These are phyloP conservation scores for Ogataea sp. DNA, from an alignment of 805 yeast genomes.

Conservation along the genomic window DNA sequence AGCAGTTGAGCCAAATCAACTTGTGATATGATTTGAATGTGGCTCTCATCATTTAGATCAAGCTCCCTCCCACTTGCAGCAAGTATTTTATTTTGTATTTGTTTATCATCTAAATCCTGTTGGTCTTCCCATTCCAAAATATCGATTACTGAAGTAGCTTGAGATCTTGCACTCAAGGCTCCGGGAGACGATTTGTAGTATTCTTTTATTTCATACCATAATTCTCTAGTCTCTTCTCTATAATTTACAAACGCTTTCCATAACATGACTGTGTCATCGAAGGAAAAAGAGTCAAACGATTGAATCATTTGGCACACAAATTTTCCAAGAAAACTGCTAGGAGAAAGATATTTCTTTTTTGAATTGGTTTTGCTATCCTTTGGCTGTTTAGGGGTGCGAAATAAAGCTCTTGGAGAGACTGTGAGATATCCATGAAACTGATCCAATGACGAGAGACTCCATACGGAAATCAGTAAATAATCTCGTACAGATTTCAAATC, in stretches of 20 bases:
- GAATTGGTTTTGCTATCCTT: slow-evolving; percentile 3
- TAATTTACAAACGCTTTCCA: slow-evolving; percentile 34
- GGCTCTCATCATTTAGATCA: slow-evolving; percentile 7
- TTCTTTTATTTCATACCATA: slow-evolving; percentile 11
- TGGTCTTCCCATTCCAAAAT: neutral
- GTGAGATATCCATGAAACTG: slow-evolving; percentile 32
- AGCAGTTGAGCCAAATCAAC: slow-evolving; percentile 42
- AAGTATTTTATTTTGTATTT: slow-evolving; percentile 7
- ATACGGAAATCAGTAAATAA: slow-evolving; percentile 28
- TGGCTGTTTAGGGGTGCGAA: slow-evolving; percentile 20
- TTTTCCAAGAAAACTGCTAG: slow-evolving; percentile 35
- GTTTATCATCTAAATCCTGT: neutral
- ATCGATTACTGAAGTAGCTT: neutral
- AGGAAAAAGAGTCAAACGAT: slow-evolving; percentile 35
- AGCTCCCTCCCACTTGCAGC: slow-evolving; percentile 3
- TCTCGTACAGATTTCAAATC: slow-evolving; percentile 13
- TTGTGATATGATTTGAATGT: slow-evolving; percentile 35
- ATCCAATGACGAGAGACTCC: slow-evolving; percentile 44
- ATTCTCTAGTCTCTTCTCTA: slow-evolving; percentile 19
- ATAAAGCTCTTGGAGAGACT: slow-evolving; percentile 23
- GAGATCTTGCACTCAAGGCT: neutral
- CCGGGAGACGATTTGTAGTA: slow-evolving; percentile 6
- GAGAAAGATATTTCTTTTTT: slow-evolving; percentile 22
- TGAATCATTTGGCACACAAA: slow-evolving; percentile 33
- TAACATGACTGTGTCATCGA: slow-evolving; percentile 35